A percentile compares a stretch with the other conserved stretches of the same genome.
Evolutionary conservation across 345 rosid genomes (phyloP).

Genomic region (Firmiana major): DNA sequence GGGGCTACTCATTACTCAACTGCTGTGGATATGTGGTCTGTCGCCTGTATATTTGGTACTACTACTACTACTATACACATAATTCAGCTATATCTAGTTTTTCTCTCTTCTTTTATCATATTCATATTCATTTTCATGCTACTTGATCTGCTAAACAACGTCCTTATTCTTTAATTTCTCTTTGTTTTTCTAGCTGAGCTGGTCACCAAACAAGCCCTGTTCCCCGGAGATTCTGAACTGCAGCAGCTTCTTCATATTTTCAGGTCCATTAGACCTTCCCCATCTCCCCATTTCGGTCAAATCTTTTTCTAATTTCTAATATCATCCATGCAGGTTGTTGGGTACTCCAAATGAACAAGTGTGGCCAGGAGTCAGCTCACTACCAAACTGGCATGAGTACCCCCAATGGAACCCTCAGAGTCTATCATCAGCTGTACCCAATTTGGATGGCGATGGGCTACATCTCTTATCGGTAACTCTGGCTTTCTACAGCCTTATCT

Average conservation of each 20-base stretch:
- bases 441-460: slow-evolving; percentile 62
- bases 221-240: slow-evolving; percentile 91
- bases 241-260: slow-evolving; percentile 95
- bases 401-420: slow-evolving; percentile 84
- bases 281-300: not conserved
- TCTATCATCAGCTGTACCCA: slow-evolving; percentile 60
- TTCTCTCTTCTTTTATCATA: not conserved
- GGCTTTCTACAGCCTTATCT: not conserved
- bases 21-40: slow-evolving; percentile 96
- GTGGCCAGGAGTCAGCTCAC: slow-evolving; percentile 91
- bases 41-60: slow-evolving; percentile 87
- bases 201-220: slow-evolving; percentile 77
- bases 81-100: not conserved
- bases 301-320: not conserved
- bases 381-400: slow-evolving; percentile 97
- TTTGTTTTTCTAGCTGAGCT: slow-evolving; percentile 56
- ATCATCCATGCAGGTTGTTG: slow-evolving; percentile 45
- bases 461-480: slow-evolving; percentile 67
- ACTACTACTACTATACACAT: not conserved
- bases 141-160: not conserved
- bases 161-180: not conserved
- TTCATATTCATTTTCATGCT: not conserved
- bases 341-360: slow-evolving; percentile 88
- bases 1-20: slow-evolving; percentile 97
- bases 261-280: slow-evolving; percentile 36